Base-by-base conservation (phyloP, 441 rosid species). In the Biscutella laevigata region DNA sequence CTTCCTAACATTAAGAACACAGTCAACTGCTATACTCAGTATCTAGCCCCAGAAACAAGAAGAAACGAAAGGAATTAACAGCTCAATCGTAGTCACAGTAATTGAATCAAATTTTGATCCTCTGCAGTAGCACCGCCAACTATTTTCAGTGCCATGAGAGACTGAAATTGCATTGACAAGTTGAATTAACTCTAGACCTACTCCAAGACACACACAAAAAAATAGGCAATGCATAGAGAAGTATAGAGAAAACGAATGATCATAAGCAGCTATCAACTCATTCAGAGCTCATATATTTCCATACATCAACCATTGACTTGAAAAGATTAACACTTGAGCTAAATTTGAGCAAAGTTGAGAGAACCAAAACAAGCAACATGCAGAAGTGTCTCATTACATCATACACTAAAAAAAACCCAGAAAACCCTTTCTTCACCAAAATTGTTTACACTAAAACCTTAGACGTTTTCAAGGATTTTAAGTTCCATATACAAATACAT, bases 1-100 rank as follows among this genome's bases (percentile, higher is more conserved):
- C 97, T 83, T 92, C 99, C 97, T 88, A 74, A 38, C 63, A 75
- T 69, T 44, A 63, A 56, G 32, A 46, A 21, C 43, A 78, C 57
- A 71, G 66, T 62, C 4, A 54, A 28, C 26, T 8, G 2, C 43
- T 25, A 43, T 11, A 26, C 40, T 29, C 48, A 36, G 1, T n/a
- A 19, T 32, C 15, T 48, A 12, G 15, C 20, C 7, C 11, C 41
- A 19, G 36, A 32, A 15, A 41, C 15, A 28, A 20, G 4, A 32
- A 24, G 35, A n/a, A 26, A 4, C 10, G 45, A 24, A 15, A 7
- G 24, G n/a, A 60, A 39, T 2, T 8, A 28, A 22, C 13, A 30
- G 3, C 33, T 0, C 15, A 14, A 30, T 30, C 9, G 1, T 15
- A 45, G 33, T 48, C 34, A 22, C 20, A 22, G 1, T 5, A 14